These are phyloP conservation scores for Cornus florida DNA, from an alignment of 148 eudicot genomes.

Conservation along the genomic window DNA sequence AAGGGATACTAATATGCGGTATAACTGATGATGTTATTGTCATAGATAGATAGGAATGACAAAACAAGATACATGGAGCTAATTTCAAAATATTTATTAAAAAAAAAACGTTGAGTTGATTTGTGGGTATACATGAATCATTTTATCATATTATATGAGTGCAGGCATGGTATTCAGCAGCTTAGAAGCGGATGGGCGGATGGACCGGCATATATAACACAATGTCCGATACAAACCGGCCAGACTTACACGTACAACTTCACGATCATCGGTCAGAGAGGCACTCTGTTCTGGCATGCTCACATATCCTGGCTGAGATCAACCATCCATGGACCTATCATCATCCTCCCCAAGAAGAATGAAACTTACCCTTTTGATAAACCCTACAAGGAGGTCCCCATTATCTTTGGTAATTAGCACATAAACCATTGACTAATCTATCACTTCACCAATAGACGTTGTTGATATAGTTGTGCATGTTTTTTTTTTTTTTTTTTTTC, in stretches of 20 bases:
- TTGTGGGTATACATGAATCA: too few species aligned
- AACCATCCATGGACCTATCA: constrained; percentile 9
- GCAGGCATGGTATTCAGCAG: constrained; percentile 17
- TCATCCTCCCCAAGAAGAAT: constrained; percentile 11
- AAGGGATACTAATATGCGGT: too few species aligned
- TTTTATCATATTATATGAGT: neutral
- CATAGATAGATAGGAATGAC: too few species aligned
- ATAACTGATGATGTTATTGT: too few species aligned
- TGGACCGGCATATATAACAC: constrained; percentile 17
- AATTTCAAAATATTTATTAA: too few species aligned
- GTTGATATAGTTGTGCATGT: neutral
- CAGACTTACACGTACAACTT: constrained; percentile 19
- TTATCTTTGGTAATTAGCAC: constrained; percentile 2
- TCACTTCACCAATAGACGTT: neutral
- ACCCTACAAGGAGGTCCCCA: constrained; percentile 9
- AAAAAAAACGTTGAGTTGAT: too few species aligned
- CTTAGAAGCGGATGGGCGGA: constrained; percentile 10
- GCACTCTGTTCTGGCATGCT: constrained; percentile 15
- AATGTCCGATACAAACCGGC: constrained; percentile 13
- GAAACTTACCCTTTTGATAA: constrained; percentile 8
- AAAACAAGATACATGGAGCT: too few species aligned
- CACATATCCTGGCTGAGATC: constrained; percentile 17
- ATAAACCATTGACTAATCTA: neutral
- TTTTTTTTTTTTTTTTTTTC: neutral
- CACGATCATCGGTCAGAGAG: constrained; percentile 12